Conservation (phyloP, 1,284 basidiomycete genomes). For the Moesziomyces antarcticus region DNA sequence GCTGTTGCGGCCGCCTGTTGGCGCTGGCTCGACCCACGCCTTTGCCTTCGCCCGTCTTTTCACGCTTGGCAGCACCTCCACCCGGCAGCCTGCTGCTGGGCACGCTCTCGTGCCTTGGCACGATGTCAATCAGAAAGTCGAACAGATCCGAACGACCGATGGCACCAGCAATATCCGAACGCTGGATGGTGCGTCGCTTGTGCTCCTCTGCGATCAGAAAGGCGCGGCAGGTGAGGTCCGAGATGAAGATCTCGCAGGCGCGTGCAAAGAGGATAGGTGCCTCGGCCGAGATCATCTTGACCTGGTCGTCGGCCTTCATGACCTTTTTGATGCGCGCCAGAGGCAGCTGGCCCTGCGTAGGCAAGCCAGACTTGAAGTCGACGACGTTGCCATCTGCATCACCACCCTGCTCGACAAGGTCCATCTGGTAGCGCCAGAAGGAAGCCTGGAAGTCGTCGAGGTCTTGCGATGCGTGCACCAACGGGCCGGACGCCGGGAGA, state of each 20-base stretch:
- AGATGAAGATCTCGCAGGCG: conserved; percentile 68
- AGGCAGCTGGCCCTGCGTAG: conserved; percentile 60
- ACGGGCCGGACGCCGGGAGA: conserved; percentile 29
- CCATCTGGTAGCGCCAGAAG: conserved; percentile 64
- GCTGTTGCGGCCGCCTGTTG: conserved; percentile 15
- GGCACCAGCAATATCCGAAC: conserved; percentile 63
- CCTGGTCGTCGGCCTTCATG: conserved; percentile 67
- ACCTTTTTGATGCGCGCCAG: conserved; percentile 67
- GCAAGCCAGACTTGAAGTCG: conserved; percentile 58
- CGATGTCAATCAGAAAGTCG: conserved; percentile 67
- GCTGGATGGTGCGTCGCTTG: conserved; percentile 65
- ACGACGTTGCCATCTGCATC: conserved; percentile 57
- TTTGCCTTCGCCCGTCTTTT: conserved; percentile 48
- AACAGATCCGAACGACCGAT: conserved; percentile 65
- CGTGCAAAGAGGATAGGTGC: conserved; percentile 66
- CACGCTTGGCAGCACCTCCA: conserved; percentile 40
- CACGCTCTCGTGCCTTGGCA: conserved; percentile 60
- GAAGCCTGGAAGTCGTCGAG: conserved; percentile 58
- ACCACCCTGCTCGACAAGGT: conserved; percentile 58
- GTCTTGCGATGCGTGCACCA: conserved; percentile 46
- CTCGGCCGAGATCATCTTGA: conserved; percentile 68
- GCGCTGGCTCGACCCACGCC: conserved; percentile 23
- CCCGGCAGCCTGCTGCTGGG: conserved; percentile 45
- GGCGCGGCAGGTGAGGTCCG: conserved; percentile 65
- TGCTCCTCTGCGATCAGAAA: conserved; percentile 65